phyloP scores from a whole-genome alignment of 768 basidiomycete species.

The Amyloporia xantha region DNA sequence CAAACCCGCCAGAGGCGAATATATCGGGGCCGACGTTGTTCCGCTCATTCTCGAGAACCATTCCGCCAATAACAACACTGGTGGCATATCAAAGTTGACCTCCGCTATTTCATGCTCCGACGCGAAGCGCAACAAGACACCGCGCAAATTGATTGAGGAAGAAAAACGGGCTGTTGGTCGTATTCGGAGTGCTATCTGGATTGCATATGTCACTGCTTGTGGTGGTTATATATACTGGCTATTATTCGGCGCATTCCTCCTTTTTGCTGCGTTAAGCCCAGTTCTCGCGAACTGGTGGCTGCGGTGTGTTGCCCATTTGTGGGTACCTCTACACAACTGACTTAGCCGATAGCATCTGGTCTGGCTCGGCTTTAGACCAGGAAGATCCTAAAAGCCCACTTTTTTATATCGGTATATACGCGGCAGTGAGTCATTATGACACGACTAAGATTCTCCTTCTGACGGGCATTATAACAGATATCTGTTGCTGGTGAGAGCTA shows the following conservation, averaged over 20 bases:
- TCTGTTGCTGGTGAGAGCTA: conserved; percentile 27
- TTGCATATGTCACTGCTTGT: conserved; percentile 34
- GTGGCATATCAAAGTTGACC: conserved; percentile 36
- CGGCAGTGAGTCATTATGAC: conserved; percentile 35
- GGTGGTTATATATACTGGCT: conserved; percentile 35
- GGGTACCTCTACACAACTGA: background rate
- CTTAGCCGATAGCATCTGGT: conserved; percentile 29
- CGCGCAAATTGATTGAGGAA: conserved; percentile 77
- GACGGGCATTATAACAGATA: conserved; percentile 22
- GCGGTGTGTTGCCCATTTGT: conserved; percentile 18
- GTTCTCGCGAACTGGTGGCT: conserved; percentile 45
- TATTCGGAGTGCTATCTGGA: conserved; percentile 40
- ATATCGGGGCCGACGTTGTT: conserved; percentile 28
- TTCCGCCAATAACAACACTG: conserved; percentile 17
- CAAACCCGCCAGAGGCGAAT: conserved; percentile 36
- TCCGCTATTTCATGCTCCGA: conserved; percentile 29
- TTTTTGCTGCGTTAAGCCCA: conserved; percentile 35
- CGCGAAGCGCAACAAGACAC: conserved; percentile 42
- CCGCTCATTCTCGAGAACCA: conserved; percentile 16
- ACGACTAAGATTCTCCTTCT: background rate
- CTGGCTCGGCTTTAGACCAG: conserved; percentile 24
- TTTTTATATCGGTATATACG: conserved; percentile 71
- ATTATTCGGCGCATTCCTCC: conserved; percentile 29
- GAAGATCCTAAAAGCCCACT: conserved; percentile 22
- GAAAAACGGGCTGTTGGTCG: conserved; percentile 44